Percentiles rank a stretch among this genome's conserved stretches.
phyloP scores from a whole-genome alignment of 371 early-diverging fungal genomes.

The Mortierella sp. region DNA sequence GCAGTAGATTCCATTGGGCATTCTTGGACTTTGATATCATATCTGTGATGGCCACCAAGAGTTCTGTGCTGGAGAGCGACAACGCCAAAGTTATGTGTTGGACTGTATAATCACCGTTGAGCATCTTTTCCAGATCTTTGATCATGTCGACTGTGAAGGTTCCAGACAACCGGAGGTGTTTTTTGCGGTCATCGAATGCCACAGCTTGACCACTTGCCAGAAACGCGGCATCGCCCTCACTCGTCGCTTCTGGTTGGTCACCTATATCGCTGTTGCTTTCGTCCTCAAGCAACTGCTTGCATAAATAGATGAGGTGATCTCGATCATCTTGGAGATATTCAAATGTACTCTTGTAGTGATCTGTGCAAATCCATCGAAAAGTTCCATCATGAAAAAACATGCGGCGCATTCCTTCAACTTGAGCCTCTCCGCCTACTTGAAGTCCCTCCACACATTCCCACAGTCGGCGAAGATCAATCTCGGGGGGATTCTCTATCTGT shows the following conservation, averaged over 20 bases:
- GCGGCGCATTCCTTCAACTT: constrained; percentile 20
- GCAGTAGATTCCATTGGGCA: constrained; percentile 7
- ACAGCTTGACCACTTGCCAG: not conserved
- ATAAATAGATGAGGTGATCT: constrained; percentile 7
- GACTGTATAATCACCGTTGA: constrained; percentile 7
- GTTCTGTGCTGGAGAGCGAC: constrained; percentile 1
- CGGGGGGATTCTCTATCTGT: not conserved
- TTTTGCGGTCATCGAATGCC: constrained; percentile 20
- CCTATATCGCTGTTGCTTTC: not conserved
- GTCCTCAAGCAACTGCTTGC: constrained; percentile 22
- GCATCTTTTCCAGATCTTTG: not conserved
- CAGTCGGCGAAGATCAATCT: constrained; percentile 23
- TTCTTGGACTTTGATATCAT: constrained; percentile 16
- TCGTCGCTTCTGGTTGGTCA: not conserved
- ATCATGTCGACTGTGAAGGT: not conserved
- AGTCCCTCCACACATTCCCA: constrained; percentile 37
- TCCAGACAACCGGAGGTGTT: constrained; percentile 17
- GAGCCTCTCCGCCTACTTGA: not conserved
- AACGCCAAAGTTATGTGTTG: constrained; percentile 20
- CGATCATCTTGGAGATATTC: constrained; percentile 19
- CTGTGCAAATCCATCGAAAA: constrained; percentile 24
- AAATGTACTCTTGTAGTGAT: constrained; percentile 22
- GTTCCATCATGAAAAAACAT: constrained; percentile 23
- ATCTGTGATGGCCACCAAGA: constrained; percentile 13
- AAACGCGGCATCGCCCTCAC: not conserved